Conservation (phyloP, 305 asterid genomes). For the Fraxinus ornus region DNA sequence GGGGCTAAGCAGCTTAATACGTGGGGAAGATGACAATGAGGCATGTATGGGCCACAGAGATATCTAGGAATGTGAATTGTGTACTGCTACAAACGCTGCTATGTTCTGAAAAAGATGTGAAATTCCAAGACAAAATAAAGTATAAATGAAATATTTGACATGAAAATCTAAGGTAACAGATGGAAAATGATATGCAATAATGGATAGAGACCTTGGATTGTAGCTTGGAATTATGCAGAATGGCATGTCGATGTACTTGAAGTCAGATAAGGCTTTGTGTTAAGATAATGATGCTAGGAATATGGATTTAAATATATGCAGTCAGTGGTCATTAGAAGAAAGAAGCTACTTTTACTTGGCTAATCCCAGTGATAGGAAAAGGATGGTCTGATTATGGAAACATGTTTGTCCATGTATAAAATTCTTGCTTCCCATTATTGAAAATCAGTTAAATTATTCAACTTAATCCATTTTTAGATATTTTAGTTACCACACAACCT, state of each 20-base stretch:
- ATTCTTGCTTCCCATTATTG: neutral
- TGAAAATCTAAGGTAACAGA: neutral
- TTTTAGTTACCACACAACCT: neutral
- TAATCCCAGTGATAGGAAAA: neutral
- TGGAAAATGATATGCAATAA: neutral
- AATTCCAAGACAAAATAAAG: neutral
- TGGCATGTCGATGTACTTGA: neutral
- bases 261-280: neutral
- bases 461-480: neutral
- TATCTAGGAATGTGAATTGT: neutral
- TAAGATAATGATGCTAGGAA: neutral
- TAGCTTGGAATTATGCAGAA: neutral
- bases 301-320: neutral
- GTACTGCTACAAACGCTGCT: neutral
- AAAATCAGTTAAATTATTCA: neutral
- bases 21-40: neutral
- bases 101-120: neutral
- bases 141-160: neutral
- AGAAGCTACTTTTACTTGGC: neutral
- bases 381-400: neutral
- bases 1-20: neutral
- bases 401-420: neutral
- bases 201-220: neutral
- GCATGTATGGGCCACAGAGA: neutral
- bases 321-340: neutral